Base-by-base conservation (phyloP, 2,329 filamentous ascomycete genomes). In the Aspergillus aculeatinus region DNA sequence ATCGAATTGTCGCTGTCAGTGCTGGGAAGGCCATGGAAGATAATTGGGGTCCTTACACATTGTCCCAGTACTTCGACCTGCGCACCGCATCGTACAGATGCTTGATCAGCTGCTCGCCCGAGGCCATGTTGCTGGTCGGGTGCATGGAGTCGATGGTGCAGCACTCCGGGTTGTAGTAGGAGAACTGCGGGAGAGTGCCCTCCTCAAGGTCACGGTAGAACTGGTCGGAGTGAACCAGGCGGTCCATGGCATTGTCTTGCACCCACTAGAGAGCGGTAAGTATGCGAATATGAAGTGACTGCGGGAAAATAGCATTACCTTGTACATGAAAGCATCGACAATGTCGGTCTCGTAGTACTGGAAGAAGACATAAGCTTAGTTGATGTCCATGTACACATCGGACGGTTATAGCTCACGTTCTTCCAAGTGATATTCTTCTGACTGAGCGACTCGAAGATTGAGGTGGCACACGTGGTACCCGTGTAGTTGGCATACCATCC, bases 171-270 rank as follows among this genome's bases (percentile, higher is more conserved):
- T 79, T 80, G 57, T 80, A 76, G 62, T 79, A 80, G 21, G 83
- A 81, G 75, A 86, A 89, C 75, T 91, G 89, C 1, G 90, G 90
- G n/a, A 92, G 82, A 19, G 78, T 83, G 65, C 87, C 78, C 60
- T 76, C 77, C 59, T 83, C 78, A 7, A 92, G 80, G 69, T 94
- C 91, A 55, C 81, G 77, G 67, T 87, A 82, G 79, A 94, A 93
- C 19, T 72, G 57, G 49, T 65, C 62, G 9, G 69, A 69, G 53
- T 71, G 65, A 11, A 69, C 71, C 3, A 77, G 67, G 12, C 65
- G 65, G 56, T 73, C 67, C 64, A 74, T 72, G 53, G 69, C 71
- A 51, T 75, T 73, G 54, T 76, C 70, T 67, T 77, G 73, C 23
- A 75, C 73, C 70, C 72, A 76, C 67, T 75, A 62, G 25, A 48